Base-by-base conservation (phyloP, 2,329 filamentous ascomycete genomes). In the Botrytis byssoidea region DNA sequence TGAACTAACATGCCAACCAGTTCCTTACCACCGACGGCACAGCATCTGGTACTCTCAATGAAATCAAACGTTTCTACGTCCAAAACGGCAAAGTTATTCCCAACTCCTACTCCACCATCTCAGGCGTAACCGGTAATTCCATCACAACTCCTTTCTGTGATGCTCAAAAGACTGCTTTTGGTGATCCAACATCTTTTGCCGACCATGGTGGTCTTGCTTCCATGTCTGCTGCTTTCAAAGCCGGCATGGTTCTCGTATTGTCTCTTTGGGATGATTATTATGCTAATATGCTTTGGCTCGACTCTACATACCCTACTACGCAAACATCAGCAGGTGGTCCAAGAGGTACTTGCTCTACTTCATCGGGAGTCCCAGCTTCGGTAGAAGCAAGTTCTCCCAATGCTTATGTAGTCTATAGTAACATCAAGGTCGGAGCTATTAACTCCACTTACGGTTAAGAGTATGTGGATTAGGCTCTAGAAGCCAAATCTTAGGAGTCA, bases 231-330 rank as follows among this genome's bases (percentile, higher is more conserved):
- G 89, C 88, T 37, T 82, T 92, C 59, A 80, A 81, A 9, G 78
- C 85, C 46, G 89, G 89, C 51, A 90, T 91, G 88, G 89, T 91
- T 55, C 85, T 92, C 22, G 89, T 91, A 77, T 85, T 92, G 85
- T 86, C 84, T 37, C 83, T 90, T 74, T 88, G 86, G 86, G 81
- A 84, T 74, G 84, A 85, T 75, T 87, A 92, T 82, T 82, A 87
- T 74, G 83, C 88, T 79, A 86, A 91, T 83, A 93, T 93, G 91
- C 87, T 91, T 79, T 93, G 92, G 92, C 87, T 94, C 78, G 91
- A 93, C 84, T 88, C 87, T 75, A 87, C 84, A 80, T 91, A 88
- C 84, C 90, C 91, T 67, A 83, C 84, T 74, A 80, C 83, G 75
- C 78, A 83, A 44, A 84, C 83, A 70, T 76, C 74, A 2, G 84